phyloP scores from a whole-genome alignment of 192 early-diverging fungal genomes.

The Gonapodya sp. region DNA sequence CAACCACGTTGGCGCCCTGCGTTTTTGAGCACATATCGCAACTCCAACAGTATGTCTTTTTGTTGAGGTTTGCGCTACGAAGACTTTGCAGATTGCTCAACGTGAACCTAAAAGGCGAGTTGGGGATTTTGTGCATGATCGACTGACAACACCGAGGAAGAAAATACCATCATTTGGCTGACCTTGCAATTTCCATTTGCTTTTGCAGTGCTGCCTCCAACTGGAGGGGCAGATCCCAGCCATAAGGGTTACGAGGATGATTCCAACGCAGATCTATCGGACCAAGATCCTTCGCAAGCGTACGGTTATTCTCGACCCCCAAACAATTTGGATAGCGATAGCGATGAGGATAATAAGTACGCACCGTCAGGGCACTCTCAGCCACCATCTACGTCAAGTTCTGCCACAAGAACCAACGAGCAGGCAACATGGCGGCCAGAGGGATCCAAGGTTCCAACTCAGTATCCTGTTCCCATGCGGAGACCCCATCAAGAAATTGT shows the following conservation, averaged over 20 bases:
- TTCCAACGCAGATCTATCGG: not conserved
- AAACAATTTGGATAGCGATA: not conserved
- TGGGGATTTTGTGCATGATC: not conserved
- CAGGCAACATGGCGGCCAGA: not conserved
- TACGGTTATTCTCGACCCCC: not conserved
- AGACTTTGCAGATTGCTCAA: slow-evolving; percentile 70
- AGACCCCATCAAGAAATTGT: not conserved
- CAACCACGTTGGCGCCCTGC: not conserved
- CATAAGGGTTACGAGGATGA: slow-evolving; percentile 5
- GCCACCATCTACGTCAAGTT: not conserved
- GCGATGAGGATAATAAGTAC: not conserved
- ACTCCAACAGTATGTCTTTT: slow-evolving; percentile 83
- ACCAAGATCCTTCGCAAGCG: not conserved
- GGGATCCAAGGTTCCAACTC: not conserved
- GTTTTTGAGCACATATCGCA: slow-evolving; percentile 66
- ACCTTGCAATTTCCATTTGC: not conserved
- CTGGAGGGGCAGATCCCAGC: not conserved
- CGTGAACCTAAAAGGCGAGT: not conserved
- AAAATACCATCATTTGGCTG: not conserved
- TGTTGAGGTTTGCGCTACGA: slow-evolving; percentile 71
- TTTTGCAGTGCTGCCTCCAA: not conserved
- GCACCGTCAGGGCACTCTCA: not conserved
- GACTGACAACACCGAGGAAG: no score
- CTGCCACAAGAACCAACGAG: not conserved
- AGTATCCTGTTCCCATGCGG: not conserved